Base-by-base conservation (phyloP, 2,329 filamentous ascomycete species). In the Chaetomiaceae sp. region DNA sequence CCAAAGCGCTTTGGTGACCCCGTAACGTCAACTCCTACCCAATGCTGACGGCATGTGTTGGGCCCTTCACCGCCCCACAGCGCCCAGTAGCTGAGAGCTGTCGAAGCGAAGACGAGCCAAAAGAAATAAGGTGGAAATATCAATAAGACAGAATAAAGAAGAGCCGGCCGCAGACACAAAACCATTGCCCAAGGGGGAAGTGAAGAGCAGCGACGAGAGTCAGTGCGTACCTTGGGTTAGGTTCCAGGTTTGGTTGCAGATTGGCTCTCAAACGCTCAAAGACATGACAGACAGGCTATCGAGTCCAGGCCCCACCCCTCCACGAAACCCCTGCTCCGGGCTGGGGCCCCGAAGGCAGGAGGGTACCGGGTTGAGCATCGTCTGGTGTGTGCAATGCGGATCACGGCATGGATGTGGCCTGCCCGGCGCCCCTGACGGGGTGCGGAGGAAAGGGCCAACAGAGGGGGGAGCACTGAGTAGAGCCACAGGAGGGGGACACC, bases 381-480 rank as follows among this genome's bases (percentile, higher is more conserved):
- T n/a, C n/a, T n/a, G n/a, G n/a, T n/a, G n/a, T n/a, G n/a, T n/a
- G 20, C 9, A 25, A 20, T 43, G 30, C 34, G 36, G 42, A 16
- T 16, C 16, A 16, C 7, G 34, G 30, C 36, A 46, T 23, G 36
- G 37, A n/a, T n/a, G 10, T 29, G 8, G 23, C 32, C n/a, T 18
- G 41, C 18, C 4, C 16, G 16, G 20, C n/a, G 27, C 20, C 29
- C 42, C 27, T 34, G 36, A 11, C 34, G 27, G 20, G n/a, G 21
- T 46, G 50, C 37, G 44, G 37, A 43, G 32, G 32, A 48, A 47
- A 47, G 43, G 16, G 21, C 18, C 14, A 41, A n/a, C n/a, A n/a
- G n/a, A n/a, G n/a, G n/a, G n/a, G n/a, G n/a, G n/a, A n/a, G n/a
- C n/a, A n/a, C n/a, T n/a, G n/a, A n/a, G n/a, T n/a, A 47, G 43